Evolutionary conservation across 768 basidiomycete genomes (phyloP), one percentile per base, ranked within the genome.

Genomic region (Mycena pura): DNA sequence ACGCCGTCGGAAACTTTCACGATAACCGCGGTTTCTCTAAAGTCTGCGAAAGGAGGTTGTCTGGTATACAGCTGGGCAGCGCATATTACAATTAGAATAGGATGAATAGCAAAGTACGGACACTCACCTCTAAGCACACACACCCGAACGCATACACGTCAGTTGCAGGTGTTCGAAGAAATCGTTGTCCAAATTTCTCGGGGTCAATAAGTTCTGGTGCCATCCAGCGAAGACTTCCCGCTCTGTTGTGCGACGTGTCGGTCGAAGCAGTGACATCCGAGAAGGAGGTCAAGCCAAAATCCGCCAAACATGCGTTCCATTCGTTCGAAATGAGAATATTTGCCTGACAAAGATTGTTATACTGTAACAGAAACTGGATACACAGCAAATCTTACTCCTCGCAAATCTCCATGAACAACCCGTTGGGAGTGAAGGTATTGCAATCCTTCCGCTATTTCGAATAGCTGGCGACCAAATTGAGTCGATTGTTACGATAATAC

Each of bases 391-490:
- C 48, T 2, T 38, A 50, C 48, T 22, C 51, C 51, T n/a, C 51
- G 51, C n/a, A 52, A 17, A 31, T 52, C 39, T 9, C 51, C 51
- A 22, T 52, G 51, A 41, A 52, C 28, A 40, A 52, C 22, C 13
- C 19, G n/a, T 4, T 10, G 2, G 15, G 38, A 40, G 28, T 52
- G 51, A 15, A 52, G 10, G 22, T 52, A 70, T 24, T 60, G 60
- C 19, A 72, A 61, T 19, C 71, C 71, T 49, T 62, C 40, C 5
- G 65, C 69, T 17, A 72, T 63, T 39, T 72, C 64, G 13, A 22
- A 44, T 8, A 70, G 50, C 70, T 71, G 22, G 44, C n/a, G 3
- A n/a, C 14, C 32, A 15, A 17, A 27, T 40, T 13, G 29, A 22
- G 6, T 13, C 24, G n/a, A 8, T 31, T 11, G 21, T 44, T 29